phyloP scores from a whole-genome alignment of 2,329 filamentous ascomycete species.

The Curvularia sp. region DNA sequence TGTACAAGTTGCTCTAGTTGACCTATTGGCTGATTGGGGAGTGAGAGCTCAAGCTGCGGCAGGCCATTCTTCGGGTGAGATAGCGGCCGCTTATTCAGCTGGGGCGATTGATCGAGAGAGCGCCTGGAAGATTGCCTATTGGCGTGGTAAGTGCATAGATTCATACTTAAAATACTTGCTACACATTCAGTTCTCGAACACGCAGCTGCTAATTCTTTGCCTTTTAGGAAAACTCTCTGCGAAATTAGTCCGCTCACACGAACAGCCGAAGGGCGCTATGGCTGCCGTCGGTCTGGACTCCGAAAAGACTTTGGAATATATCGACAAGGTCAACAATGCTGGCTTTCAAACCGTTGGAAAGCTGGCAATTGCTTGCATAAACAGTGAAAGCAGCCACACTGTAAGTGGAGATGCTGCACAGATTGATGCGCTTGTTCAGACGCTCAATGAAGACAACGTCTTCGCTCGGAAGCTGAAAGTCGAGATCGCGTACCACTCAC shows the following conservation, averaged over 20 bases:
- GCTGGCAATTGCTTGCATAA: constrained; percentile 15
- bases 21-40: constrained; percentile 20
- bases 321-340: background rate
- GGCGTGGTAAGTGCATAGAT: constrained; percentile 14
- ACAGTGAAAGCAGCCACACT: constrained; percentile 39
- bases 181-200: background rate
- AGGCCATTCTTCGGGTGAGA: constrained; percentile 44
- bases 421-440: background rate
- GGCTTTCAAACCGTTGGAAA: background rate
- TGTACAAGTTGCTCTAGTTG: constrained; percentile 27
- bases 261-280: background rate
- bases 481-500: constrained; percentile 2
- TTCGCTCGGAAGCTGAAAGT: background rate
- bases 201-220: background rate
- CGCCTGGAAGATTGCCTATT: constrained; percentile 19
- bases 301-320: background rate
- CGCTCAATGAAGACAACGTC: background rate
- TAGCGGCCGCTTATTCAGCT: constrained; percentile 38
- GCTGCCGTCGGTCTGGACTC: background rate
- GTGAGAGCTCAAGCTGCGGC: constrained; percentile 21
- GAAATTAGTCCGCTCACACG: background rate
- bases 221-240: background rate
- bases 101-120: constrained; percentile 15
- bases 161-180: background rate
- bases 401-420: constrained; percentile 49